Evolutionary conservation across 1,284 basidiomycete species (phyloP).

Genomic region (Trichosporon coremiiforme): DNA sequence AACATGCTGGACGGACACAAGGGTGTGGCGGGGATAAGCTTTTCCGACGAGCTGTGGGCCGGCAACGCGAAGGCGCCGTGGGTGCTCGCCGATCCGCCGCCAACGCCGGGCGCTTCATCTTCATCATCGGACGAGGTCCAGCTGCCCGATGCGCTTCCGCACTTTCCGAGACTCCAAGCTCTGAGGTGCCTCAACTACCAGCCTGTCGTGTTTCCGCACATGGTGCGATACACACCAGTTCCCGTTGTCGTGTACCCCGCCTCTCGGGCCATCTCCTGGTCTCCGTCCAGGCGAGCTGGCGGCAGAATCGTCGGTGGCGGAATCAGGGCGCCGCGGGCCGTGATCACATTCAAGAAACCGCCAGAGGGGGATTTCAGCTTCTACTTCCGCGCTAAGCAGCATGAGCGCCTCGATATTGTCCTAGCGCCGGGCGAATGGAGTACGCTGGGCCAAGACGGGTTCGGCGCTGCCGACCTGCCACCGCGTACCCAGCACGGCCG

Average conservation of each 20-base stretch:
- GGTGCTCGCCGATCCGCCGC: constrained; percentile 8
- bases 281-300: neutral
- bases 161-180: neutral
- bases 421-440: neutral
- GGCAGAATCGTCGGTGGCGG: neutral
- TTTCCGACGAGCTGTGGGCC: neutral
- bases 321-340: neutral
- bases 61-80: constrained; percentile 12
- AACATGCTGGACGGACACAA: neutral
- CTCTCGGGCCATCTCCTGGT: neutral
- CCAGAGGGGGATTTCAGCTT: constrained; percentile 1
- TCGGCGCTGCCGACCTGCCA: neutral
- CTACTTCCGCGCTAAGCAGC: constrained; percentile 10
- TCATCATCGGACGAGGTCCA: too few relatives aligned
- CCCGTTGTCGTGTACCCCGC: neutral
- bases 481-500: neutral
- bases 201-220: neutral
- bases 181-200: constrained; percentile 1
- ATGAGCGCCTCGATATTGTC: neutral
- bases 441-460: neutral
- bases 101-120: too few relatives aligned
- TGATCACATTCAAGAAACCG: neutral
- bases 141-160: constrained; percentile 1
- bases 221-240: neutral
- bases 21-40: neutral